Evolutionary conservation across 805 yeast genomes (phyloP).

Genomic region (Saccharomyces eubayanus): DNA sequence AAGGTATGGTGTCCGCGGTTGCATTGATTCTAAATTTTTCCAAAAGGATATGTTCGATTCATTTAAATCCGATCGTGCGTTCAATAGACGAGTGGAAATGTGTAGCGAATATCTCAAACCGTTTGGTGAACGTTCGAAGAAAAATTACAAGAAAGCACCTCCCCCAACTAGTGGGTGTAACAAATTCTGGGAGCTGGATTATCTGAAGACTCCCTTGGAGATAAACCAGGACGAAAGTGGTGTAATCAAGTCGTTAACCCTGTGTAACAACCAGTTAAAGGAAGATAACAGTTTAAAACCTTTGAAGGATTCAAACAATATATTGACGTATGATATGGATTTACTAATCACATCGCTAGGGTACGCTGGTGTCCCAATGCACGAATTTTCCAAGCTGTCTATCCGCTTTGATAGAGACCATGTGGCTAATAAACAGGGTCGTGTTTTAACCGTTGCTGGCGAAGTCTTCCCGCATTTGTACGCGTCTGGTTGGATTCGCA

Average conservation of each 20-base stretch:
- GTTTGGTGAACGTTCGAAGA: constrained; percentile 23
- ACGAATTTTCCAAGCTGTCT: constrained; percentile 45
- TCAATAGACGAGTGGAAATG: constrained; percentile 58
- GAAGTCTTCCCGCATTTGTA: constrained; percentile 45
- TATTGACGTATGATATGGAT: constrained; percentile 39
- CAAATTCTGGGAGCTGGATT: constrained; percentile 60
- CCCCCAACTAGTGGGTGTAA: constrained; percentile 5
- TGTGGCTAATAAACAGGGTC: constrained; percentile 40
- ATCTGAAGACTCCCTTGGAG: constrained; percentile 56
- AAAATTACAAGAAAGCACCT: constrained; percentile 20
- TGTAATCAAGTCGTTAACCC: constrained; percentile 23
- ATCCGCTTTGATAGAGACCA: constrained; percentile 45
- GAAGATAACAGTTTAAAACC: constrained; percentile 21
- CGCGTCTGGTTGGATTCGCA: constrained; percentile 84
- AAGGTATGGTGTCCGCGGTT: constrained; percentile 42
- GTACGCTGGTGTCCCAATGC: constrained; percentile 58
- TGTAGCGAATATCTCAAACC: constrained; percentile 44
- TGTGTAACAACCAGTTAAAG: constrained; percentile 14
- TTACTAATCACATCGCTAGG: constrained; percentile 78
- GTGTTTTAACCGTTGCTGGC: constrained; percentile 28
- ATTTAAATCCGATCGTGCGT: constrained; percentile 40
- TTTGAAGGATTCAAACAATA: constrained; percentile 16
- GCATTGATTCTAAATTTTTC: constrained; percentile 34
- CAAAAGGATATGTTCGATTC: constrained; percentile 20
- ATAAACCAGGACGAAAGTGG: constrained; percentile 37